These are phyloP conservation scores for Trichoderma brevicompactum DNA, from an alignment of 2,329 filamentous ascomycete species.

Conservation along the genomic window DNA sequence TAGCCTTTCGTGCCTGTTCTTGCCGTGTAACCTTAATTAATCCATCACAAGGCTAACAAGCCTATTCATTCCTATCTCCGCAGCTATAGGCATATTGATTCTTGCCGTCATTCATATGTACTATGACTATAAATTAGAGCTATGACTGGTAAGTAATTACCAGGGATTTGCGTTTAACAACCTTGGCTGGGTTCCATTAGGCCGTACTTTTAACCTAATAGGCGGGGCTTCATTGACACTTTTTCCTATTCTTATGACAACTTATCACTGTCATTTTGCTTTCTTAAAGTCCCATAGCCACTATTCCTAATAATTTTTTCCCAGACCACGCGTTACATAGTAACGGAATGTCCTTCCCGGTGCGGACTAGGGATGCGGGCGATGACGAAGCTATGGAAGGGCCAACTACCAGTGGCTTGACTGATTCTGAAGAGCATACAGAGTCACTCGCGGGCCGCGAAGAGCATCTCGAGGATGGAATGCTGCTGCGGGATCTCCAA, in stretches of 20 bases:
- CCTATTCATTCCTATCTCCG: neutral
- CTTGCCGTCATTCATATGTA: neutral
- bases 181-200: slow-evolving; percentile 1
- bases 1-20: neutral
- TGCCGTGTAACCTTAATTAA: slow-evolving; percentile 11
- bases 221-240: neutral
- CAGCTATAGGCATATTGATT: neutral
- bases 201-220: neutral
- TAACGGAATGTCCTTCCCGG: slow-evolving; percentile 30
- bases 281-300: neutral
- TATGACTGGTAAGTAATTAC: slow-evolving; percentile 24
- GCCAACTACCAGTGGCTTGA: slow-evolving; percentile 34
- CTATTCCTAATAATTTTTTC: neutral
- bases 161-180: neutral
- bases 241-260: neutral
- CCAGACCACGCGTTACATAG: slow-evolving; percentile 23
- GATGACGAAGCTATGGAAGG: slow-evolving; percentile 38
- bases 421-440: slow-evolving; percentile 33
- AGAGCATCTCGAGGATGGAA: slow-evolving; percentile 53
- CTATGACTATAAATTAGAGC: neutral
- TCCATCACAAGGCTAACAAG: neutral
- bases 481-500: slow-evolving; percentile 64
- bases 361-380: slow-evolving; percentile 40
- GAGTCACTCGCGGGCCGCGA: slow-evolving; percentile 35
- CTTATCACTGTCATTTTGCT: neutral